Evolutionary conservation across 2,329 filamentous ascomycete species (phyloP), one percentile per base, ranked within the genome.

Genomic region (Fusarium xylarioides): DNA sequence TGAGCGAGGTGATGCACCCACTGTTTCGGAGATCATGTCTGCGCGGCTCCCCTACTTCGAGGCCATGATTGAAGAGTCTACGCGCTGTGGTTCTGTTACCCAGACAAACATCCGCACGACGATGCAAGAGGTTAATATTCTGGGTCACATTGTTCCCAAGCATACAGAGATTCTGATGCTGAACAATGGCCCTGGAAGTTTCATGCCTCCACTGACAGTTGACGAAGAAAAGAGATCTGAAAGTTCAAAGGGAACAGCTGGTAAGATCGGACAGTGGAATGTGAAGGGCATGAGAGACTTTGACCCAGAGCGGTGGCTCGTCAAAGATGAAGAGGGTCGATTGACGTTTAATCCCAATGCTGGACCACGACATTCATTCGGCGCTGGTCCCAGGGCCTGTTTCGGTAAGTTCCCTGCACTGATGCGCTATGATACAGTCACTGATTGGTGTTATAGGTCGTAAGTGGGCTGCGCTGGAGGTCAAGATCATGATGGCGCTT

Each of bases 381-480:
- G 55, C 3, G 55, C 55, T 10, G 55, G 55, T 1, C 55, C 55
- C 0, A 47, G 55, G 2, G 55, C 55, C 2, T 58, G 55, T 15
- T 58, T 58, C 6, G 55, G 55, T 58, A 37, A 49, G 55, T 58
- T 28, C 1, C 0, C 5, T 28, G 2, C 5, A 16, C 2, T 23
- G 0, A 19, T 5, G 2, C 4, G 4, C 21, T 28, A 5, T 35
- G 6, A 11, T 7, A 2, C 0, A 21, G 2, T 9, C 23, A 15
- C 42, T 57, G 4, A 57, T 21, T 4, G 2, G 0, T 4, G 16
- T n/a, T 30, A 9, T 2, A 57, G 55, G 55, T 1, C 55, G 55
- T 11, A 58, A 58, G 12, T 58, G 55, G 55, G 55, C 55, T 19
- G 55, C 38, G 4, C 42, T 58, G 4, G 55, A 58, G 19, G 40